Conservation (phyloP, 2,329 filamentous ascomycete species). For the Sarocladium strictum region DNA sequence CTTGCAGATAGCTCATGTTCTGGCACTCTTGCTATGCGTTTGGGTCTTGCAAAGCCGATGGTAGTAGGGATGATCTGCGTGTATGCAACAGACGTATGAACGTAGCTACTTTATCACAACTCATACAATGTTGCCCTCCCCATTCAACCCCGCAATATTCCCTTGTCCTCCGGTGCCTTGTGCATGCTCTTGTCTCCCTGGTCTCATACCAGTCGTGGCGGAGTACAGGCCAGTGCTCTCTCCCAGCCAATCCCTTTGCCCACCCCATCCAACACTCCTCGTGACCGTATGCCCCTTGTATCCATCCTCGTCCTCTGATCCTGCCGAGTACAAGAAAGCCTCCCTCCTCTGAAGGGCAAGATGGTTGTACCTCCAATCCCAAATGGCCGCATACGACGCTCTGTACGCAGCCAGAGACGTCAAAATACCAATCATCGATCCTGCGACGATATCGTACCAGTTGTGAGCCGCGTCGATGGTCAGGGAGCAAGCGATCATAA, state of each 20-base stretch:
- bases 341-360: constrained; percentile 48
- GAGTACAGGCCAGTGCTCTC: constrained; percentile 3
- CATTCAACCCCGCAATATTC: neutral
- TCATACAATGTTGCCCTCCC: neutral
- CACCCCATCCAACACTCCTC: constrained; percentile 14
- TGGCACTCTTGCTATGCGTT: too few species aligned
- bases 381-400: constrained; percentile 61
- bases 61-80: neutral
- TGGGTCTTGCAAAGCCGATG: too few species aligned
- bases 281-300: constrained; percentile 11
- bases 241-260: constrained; percentile 12
- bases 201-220: neutral
- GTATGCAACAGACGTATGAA: too few species aligned
- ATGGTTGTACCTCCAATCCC: constrained; percentile 64
- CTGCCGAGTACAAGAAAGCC: constrained; percentile 23
- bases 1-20: too few species aligned
- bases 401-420: constrained; percentile 60
- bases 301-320: constrained; percentile 7
- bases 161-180: neutral
- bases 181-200: neutral
- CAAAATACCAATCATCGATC: constrained; percentile 55
- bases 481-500: constrained; percentile 53
- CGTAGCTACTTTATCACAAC: too few species aligned
- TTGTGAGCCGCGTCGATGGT: constrained; percentile 63
- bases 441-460: constrained; percentile 63